Base-by-base conservation (phyloP, 108 stramenopile species). In the Parietichytrium sp. region DNA sequence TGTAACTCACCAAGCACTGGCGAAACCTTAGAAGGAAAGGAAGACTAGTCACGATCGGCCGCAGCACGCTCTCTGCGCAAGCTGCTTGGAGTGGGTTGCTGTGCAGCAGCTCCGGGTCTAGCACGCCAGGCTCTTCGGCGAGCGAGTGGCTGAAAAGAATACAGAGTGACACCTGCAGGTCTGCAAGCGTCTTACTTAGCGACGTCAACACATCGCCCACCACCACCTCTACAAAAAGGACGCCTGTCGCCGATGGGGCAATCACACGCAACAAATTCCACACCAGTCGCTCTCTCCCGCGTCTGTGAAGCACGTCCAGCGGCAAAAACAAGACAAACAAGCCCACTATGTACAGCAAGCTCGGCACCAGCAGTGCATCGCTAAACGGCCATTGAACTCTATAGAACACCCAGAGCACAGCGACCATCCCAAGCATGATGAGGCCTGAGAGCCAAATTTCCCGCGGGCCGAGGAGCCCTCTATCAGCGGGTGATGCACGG, bases 81-180 rank as follows among this genome's bases (percentile, higher is more conserved):
- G 61, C 36, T 42, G 36, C 16, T 20, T 72, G 38, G 61, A 45
- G 27, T n/a, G n/a, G n/a, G n/a, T n/a, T n/a, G 54, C 54, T 54
- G 12, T 54, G 61, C 61, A 72, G 61, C 61, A 72, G 36, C 61
- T 72, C 61, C 6, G 61, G 38, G 1, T 72, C 61, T 45, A 72
- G 45, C 10, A 54, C 23, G 23, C 12, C 26, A 26, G 54, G n/a
- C 6, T 15, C 61, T 25, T 7, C 61, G 6, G 20, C 45, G 33
- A 72, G 45, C 33, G 61, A 72, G 61, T 72, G 61, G 20, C 61
- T 72, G n/a, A 72, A 42, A n/a, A 72, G 61, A 8, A 72, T 42
- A 25, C 61, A 72, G n/a, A 72, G 38, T 7, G 61, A 72, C 20
- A 72, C 61, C 3, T 72, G 61, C 61, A 72, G 36, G 61, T 72